Percentiles rank a stretch among this genome's conserved stretches.
These are phyloP conservation scores for Buddleja alternifolia DNA, from an alignment of 257 asterid genomes.

Conservation along the genomic window DNA sequence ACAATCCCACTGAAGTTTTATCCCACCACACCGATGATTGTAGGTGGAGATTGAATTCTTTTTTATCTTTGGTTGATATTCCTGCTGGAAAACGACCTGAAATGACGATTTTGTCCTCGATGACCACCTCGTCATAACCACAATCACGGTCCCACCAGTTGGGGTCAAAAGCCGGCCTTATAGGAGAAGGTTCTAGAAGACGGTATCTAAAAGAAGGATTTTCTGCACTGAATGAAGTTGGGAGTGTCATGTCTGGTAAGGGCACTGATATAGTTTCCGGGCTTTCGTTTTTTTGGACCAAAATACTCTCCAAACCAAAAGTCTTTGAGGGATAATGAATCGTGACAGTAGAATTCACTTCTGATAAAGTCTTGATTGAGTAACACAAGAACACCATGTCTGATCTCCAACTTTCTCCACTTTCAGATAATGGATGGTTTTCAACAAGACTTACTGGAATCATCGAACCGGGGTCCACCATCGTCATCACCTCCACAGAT, in stretches of 20 bases:
- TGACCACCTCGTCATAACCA: conserved; percentile 43
- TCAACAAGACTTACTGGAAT: conserved; percentile 66
- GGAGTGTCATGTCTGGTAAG: conserved; percentile 34
- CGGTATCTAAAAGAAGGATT: conserved; percentile 33
- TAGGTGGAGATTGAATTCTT: conserved; percentile 36
- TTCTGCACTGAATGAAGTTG: conserved; percentile 40
- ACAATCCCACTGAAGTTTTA: conserved; percentile 37
- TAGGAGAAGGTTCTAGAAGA: conserved; percentile 24
- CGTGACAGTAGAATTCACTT: conserved; percentile 38
- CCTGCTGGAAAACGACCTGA: conserved; percentile 40
- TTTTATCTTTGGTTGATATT: conserved; percentile 41
- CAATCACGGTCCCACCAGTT: conserved; percentile 51
- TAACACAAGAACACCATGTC: conserved; percentile 60
- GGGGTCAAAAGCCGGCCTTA: conserved; percentile 39
- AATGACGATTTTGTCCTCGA: conserved; percentile 36
- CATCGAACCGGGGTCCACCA: conserved; percentile 29
- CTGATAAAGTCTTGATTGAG: conserved; percentile 68
- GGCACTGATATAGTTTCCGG: conserved; percentile 26
- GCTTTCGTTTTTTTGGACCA: conserved; percentile 19
- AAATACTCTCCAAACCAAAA: conserved; percentile 33
- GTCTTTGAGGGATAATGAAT: conserved; percentile 21
- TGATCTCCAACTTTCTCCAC: conserved; percentile 62
- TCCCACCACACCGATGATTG: conserved; percentile 41
- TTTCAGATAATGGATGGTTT: conserved; percentile 38
- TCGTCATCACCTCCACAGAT: conserved; percentile 30